Percentiles rank a stretch among this genome's conserved stretches.
phyloP scores from a whole-genome alignment of 306 rosid genomes.

The Castanea crenata region DNA sequence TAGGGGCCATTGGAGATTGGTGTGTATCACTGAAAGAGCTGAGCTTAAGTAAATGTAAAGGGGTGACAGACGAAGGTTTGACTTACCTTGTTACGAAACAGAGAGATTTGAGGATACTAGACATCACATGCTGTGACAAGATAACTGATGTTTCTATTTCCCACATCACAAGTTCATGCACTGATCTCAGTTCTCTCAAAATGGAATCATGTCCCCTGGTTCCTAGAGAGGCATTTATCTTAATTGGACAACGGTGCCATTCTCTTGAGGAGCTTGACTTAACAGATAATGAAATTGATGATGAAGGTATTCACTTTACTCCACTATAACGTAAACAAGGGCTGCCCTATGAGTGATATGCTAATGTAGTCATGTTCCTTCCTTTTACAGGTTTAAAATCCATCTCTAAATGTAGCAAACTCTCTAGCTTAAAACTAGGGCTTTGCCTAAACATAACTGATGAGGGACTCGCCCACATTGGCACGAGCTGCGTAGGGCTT shows the following conservation, averaged over 20 bases:
- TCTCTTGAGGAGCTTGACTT: conserved; percentile 81
- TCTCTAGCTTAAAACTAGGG: conserved; percentile 74
- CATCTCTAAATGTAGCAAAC: conserved; percentile 64
- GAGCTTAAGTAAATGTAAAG: conserved; percentile 86
- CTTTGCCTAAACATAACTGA: conserved; percentile 87
- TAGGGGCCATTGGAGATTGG: conserved; percentile 75
- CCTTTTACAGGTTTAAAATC: conserved; percentile 60
- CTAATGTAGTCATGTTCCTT: conserved; percentile 20
- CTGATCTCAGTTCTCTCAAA: conserved; percentile 63
- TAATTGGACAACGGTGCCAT: conserved; percentile 68
- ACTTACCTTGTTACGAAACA: conserved; percentile 67
- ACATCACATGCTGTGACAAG: conserved; percentile 88
- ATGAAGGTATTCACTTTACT: conserved; percentile 59
- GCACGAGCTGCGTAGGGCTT: conserved; percentile 67
- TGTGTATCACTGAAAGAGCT: conserved; percentile 64
- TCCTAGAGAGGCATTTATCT: conserved; percentile 62
- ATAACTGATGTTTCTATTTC: conserved; percentile 71
- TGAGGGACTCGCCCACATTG: conserved; percentile 62
- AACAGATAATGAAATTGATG: conserved; percentile 86
- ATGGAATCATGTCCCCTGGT: conserved; percentile 92
- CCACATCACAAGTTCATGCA: conserved; percentile 64
- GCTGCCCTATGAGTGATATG: conserved; percentile 18
- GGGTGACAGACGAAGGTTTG: conserved; percentile 81
- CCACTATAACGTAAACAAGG: background rate
- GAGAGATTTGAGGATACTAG: conserved; percentile 77